Evolutionary conservation across 208 protist genomes (phyloP).

Genomic region (Crithidia bombi): DNA sequence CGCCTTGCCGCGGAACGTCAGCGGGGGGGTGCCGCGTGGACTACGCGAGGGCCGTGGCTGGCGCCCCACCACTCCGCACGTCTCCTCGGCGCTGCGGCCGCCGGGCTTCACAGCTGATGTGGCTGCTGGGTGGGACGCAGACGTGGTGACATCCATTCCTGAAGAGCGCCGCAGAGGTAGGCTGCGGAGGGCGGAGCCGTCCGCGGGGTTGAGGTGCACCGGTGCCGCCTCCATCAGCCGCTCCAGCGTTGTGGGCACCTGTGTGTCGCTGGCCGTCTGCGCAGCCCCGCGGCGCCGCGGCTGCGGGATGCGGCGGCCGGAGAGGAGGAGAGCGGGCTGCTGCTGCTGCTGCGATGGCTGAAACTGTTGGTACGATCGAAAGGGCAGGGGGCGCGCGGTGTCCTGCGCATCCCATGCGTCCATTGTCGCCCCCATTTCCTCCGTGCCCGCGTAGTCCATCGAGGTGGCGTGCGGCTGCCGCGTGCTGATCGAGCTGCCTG

Average conservation of each 20-base stretch:
- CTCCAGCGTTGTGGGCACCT: conserved; percentile 14
- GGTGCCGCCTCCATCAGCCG: conserved; percentile 18
- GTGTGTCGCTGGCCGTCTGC: not conserved
- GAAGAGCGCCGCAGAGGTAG: conserved; percentile 19
- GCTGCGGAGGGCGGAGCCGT: conserved; percentile 39
- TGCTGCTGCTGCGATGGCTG: too few relatives aligned
- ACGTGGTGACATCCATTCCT: not conserved
- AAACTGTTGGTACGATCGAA: too few relatives aligned
- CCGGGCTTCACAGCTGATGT: not conserved
- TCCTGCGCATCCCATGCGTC: too few relatives aligned
- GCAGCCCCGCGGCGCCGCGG: not conserved
- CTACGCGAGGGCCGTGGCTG: not conserved
- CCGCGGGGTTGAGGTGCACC: conserved; percentile 36
- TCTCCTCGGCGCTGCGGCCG: not conserved
- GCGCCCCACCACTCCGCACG: not conserved
- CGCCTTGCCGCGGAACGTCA: too few relatives aligned
- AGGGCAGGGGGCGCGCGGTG: not conserved
- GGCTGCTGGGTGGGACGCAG: not conserved
- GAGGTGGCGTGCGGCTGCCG: not conserved
- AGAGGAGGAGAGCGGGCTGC: too few relatives aligned
- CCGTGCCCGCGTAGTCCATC: not conserved
- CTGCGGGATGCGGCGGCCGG: not conserved
- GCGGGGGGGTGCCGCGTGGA: not conserved
- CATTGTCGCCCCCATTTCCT: too few relatives aligned
- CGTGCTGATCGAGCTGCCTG: not conserved